A percentile compares a stretch with the other conserved stretches of the same genome.
These are phyloP conservation scores for Cocos nucifera DNA, from an alignment of 176 grass and related monocot genomes.

Conservation along the genomic window DNA sequence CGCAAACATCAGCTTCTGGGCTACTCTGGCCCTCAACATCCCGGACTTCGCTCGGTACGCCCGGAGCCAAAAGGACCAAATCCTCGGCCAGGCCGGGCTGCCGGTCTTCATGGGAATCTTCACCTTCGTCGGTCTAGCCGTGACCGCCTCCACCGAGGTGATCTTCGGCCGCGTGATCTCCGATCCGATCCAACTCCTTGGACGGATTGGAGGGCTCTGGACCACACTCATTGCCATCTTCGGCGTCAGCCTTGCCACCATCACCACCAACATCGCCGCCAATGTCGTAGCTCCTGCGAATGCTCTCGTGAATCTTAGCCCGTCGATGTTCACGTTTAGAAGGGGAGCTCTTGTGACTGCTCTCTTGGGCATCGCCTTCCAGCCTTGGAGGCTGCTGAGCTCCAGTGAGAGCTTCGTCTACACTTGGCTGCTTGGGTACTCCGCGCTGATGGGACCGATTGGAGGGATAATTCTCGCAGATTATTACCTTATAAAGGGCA, in stretches of 20 bases:
- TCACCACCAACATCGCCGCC: constrained; percentile 89
- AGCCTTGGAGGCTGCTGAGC: constrained; percentile 81
- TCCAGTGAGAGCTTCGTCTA: constrained; percentile 95
- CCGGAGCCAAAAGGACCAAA: constrained; percentile 73
- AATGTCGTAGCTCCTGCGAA: constrained; percentile 92
- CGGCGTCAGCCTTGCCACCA: constrained; percentile 80
- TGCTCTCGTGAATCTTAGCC: constrained; percentile 72
- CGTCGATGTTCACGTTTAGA: constrained; percentile 58
- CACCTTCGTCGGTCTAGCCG: constrained; percentile 71
- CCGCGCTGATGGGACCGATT: constrained; percentile 81
- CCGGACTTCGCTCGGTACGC: constrained; percentile 84
- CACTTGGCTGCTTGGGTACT: constrained; percentile 83
- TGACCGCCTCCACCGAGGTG: constrained; percentile 75
- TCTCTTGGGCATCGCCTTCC: constrained; percentile 69
- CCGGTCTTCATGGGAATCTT: constrained; percentile 91
- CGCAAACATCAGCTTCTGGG: constrained; percentile 98
- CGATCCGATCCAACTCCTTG: constrained; percentile 76
- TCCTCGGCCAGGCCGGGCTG: constrained; percentile 70
- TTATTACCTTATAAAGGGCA: constrained; percentile 65
- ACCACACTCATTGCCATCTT: constrained; percentile 72
- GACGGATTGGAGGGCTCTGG: constrained; percentile 53
- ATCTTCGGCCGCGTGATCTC: constrained; percentile 88
- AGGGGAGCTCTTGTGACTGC: constrained; percentile 78
- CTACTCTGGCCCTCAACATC: constrained; percentile 83
- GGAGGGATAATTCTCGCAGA: constrained; percentile 70